These are phyloP conservation scores for Colletotrichum brevisporum DNA, from an alignment of 2,329 filamentous ascomycete species.

Conservation along the genomic window DNA sequence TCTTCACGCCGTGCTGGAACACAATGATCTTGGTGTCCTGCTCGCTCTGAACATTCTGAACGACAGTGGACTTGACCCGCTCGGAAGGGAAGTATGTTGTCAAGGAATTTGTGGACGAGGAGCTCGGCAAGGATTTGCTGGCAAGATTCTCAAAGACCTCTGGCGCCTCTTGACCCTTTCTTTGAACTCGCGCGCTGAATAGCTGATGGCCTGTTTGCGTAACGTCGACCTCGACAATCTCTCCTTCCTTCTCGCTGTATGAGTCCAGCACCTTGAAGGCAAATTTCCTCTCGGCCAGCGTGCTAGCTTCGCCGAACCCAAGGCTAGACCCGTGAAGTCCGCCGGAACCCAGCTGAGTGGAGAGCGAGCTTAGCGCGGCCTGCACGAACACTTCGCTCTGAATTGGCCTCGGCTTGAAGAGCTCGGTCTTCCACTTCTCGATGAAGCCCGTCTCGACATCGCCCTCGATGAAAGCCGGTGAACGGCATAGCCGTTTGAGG, in stretches of 20 bases:
- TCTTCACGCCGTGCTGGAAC: conserved; percentile 79
- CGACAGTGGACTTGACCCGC: conserved; percentile 83
- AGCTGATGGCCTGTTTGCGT: conserved; percentile 63
- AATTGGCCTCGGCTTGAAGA: conserved; percentile 77
- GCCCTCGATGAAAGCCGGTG: conserved; percentile 85
- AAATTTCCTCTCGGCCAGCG: conserved; percentile 61
- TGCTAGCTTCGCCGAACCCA: conserved; percentile 65
- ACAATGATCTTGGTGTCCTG: conserved; percentile 77
- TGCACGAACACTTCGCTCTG: conserved; percentile 85
- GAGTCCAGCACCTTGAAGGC: conserved; percentile 72
- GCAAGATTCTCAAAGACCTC: conserved; percentile 62
- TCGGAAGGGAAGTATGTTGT: conserved; percentile 87
- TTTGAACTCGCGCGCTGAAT: conserved; percentile 62
- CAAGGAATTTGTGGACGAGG: conserved; percentile 56
- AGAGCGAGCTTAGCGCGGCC: conserved; percentile 76
- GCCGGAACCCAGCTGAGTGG: conserved; percentile 21
- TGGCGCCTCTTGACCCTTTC: conserved; percentile 55
- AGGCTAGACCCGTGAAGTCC: conserved; percentile 65
- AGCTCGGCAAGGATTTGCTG: conserved; percentile 52
- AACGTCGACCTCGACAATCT: conserved; percentile 69
- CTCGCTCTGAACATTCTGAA: conserved; percentile 66
- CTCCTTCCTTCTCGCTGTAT: conserved; percentile 73
- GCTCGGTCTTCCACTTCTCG: conserved; percentile 83
- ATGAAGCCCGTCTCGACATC: conserved; percentile 98
- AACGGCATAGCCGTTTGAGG: conserved; percentile 87